Conservation (phyloP, 2,329 filamentous ascomycete genomes). For the Colletotrichum sp. region DNA sequence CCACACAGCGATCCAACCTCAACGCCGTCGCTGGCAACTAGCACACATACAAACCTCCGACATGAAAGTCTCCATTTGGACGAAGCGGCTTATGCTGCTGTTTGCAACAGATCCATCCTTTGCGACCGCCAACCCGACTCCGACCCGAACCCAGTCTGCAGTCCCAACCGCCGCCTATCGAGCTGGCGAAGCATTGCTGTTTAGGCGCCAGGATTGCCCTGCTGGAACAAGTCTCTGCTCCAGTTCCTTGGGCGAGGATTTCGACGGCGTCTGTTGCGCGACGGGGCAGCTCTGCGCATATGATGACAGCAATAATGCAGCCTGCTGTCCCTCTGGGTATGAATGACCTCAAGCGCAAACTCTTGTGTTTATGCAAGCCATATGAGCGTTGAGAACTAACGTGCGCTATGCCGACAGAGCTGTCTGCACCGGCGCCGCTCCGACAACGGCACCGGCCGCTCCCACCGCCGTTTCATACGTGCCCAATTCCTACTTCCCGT, state of each 20-base stretch:
- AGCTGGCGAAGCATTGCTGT: background rate
- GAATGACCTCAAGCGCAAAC: conserved; percentile 23
- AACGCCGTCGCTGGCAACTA: background rate
- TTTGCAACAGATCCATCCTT: background rate
- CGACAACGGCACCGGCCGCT: conserved; percentile 39
- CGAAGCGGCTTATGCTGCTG: background rate
- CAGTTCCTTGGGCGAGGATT: conserved; percentile 47
- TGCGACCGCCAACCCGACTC: background rate
- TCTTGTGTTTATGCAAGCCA: background rate
- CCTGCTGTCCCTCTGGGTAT: conserved; percentile 59
- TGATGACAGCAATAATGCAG: conserved; percentile 52
- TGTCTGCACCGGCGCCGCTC: conserved; percentile 62
- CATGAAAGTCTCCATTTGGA: conserved; percentile 5
- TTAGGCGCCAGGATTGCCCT: conserved; percentile 42
- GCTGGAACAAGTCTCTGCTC: conserved; percentile 57
- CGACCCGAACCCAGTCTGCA: background rate
- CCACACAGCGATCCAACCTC: background rate
- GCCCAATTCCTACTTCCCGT: conserved; percentile 63
- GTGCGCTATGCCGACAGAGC: conserved; percentile 37
- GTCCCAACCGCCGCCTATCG: background rate
- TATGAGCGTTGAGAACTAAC: background rate
- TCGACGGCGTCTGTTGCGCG: conserved; percentile 56
- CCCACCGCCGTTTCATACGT: conserved; percentile 55
- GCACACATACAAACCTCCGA: background rate
- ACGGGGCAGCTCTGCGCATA: conserved; percentile 55